These are phyloP conservation scores for Triticum monococcum DNA, from an alignment of 176 grass and related monocot species.

Conservation along the genomic window DNA sequence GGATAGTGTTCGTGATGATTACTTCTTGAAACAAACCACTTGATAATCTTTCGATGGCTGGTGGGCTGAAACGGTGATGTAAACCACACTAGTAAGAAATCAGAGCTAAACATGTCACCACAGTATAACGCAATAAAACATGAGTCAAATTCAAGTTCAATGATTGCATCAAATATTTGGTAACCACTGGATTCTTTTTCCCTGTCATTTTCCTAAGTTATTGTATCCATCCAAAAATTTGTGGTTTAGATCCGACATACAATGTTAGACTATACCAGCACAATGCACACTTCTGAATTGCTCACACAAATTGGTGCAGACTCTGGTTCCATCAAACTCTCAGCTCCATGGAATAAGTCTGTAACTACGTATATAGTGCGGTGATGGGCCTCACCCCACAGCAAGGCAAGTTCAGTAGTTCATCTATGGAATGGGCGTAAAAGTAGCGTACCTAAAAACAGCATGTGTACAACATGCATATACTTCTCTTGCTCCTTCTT, in stretches of 20 bases:
- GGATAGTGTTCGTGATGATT: constrained; percentile 94
- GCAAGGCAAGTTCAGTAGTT: constrained; percentile 12
- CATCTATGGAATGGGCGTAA: neutral
- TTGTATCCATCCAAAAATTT: neutral
- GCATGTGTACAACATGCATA: constrained; percentile 99
- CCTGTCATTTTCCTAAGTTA: neutral
- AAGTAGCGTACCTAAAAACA: constrained; percentile 81
- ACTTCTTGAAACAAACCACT: constrained; percentile 99
- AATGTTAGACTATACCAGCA: neutral
- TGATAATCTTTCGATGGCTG: constrained; percentile 90
- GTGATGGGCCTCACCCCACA: neutral
- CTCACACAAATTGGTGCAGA: neutral
- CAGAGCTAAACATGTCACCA: neutral
- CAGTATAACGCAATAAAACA: constrained; percentile 6
- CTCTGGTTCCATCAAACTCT: constrained; percentile 3
- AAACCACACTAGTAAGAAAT: constrained; percentile 17
- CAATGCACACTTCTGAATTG: neutral
- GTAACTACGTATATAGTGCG: neutral
- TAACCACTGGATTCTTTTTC: neutral
- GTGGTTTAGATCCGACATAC: neutral
- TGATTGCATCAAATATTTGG: neutral
- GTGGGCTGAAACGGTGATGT: constrained; percentile 58
- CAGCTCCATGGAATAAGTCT: neutral
- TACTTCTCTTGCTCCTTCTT: constrained; percentile 98
- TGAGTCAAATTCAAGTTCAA: neutral